Conservation (phyloP, 768 basidiomycete species). For the Exidia glandulosa region DNA sequence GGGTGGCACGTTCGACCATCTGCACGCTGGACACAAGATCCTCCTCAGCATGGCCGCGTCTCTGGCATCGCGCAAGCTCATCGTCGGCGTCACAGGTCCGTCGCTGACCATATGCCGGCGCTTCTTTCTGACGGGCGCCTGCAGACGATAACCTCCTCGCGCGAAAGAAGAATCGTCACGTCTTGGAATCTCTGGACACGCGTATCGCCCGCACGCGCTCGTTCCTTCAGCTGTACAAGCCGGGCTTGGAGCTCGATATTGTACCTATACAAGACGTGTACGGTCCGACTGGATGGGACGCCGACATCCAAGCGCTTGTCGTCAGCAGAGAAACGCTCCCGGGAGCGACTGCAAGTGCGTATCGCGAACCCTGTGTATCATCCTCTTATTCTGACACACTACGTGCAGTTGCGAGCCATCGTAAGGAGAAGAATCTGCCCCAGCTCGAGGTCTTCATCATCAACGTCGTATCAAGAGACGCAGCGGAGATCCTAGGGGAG, state of each 20-base stretch:
- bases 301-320: slow-evolving; percentile 83
- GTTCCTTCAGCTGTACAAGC: slow-evolving; percentile 65
- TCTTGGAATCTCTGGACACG: slow-evolving; percentile 48
- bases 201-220: slow-evolving; percentile 49
- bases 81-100: slow-evolving; percentile 79
- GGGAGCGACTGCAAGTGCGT: slow-evolving; percentile 67
- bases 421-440: slow-evolving; percentile 45
- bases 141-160: slow-evolving; percentile 59
- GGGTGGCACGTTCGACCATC: slow-evolving; percentile 96
- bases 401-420: slow-evolving; percentile 48
- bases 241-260: slow-evolving; percentile 51
- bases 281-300: slow-evolving; percentile 83
- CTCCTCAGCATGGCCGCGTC: slow-evolving; percentile 86
- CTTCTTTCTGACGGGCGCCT: neutral
- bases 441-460: slow-evolving; percentile 64
- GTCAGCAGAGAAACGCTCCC: slow-evolving; percentile 80
- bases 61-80: slow-evolving; percentile 67
- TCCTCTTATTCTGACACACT: neutral
- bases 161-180: slow-evolving; percentile 58
- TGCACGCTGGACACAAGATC: slow-evolving; percentile 96
- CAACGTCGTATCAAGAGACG: slow-evolving; percentile 74
- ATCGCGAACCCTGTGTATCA: neutral
- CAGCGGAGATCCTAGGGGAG: slow-evolving; percentile 36
- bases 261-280: slow-evolving; percentile 75
- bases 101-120: neutral